These are phyloP conservation scores for Suillus cothurnatus DNA, from an alignment of 768 basidiomycete genomes.

Conservation along the genomic window DNA sequence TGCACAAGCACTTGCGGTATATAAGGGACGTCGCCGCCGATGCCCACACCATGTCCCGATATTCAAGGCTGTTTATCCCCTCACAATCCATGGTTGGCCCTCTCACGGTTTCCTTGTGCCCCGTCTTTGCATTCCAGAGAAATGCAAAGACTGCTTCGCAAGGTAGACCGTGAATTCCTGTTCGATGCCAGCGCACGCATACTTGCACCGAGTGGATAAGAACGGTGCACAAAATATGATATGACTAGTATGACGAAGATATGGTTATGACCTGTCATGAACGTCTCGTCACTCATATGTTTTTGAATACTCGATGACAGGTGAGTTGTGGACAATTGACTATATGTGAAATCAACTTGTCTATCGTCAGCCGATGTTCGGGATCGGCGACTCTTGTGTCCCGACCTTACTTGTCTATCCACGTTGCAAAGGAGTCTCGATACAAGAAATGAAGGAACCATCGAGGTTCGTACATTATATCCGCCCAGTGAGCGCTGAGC, in stretches of 20 bases:
- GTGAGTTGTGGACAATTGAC: not conserved
- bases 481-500: not conserved
- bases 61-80: not conserved
- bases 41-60: not conserved
- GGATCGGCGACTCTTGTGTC: not conserved
- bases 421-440: not conserved
- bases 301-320: not conserved
- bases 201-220: not conserved
- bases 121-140: constrained; percentile 1
- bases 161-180: not conserved
- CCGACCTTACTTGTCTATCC: not conserved
- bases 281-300: not conserved
- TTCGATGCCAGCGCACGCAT: not conserved
- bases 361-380: not conserved
- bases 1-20: not conserved
- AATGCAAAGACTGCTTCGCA: not conserved
- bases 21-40: not conserved
- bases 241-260: not conserved
- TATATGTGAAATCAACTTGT: not conserved
- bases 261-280: not conserved
- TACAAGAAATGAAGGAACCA: not conserved
- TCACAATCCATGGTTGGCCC: not conserved
- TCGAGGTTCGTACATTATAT: not conserved
- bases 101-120: not conserved
- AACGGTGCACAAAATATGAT: not conserved